Percentiles rank a stretch among this genome's conserved stretches.
Evolutionary conservation across 805 yeast genomes (phyloP).

Genomic region (Pichia heedii): DNA sequence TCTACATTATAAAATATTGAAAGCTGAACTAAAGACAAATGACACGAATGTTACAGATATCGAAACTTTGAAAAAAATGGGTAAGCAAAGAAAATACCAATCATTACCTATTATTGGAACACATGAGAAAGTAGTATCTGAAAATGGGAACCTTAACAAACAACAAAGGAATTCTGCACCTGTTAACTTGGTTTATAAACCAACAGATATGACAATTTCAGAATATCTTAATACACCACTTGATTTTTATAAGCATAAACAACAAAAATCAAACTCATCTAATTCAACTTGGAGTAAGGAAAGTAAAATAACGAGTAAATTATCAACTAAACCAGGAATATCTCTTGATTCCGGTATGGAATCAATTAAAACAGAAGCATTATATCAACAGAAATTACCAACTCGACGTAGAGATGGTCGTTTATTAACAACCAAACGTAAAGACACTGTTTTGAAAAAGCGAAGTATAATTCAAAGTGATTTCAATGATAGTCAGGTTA

Average conservation of each 20-base stretch:
- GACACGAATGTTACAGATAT: not conserved
- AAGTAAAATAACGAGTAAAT: not conserved
- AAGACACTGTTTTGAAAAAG: conserved; percentile 2
- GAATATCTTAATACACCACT: conserved; percentile 12
- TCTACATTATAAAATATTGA: conserved; percentile 8
- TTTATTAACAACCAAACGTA: conserved; percentile 4
- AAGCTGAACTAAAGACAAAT: conserved; percentile 3
- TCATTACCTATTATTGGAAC: conserved; percentile 7
- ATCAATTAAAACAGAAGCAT: conserved; percentile 6
- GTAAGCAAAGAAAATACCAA: conserved; percentile 3
- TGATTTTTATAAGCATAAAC: conserved; percentile 9
- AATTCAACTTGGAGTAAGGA: not conserved
- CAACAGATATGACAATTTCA: conserved; percentile 8
- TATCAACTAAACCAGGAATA: not conserved
- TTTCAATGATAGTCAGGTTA: not conserved
- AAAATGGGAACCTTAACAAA: not conserved
- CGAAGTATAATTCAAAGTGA: not conserved
- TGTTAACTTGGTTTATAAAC: conserved; percentile 6
- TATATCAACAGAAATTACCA: not conserved
- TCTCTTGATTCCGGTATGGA: conserved; percentile 3
- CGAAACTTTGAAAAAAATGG: not conserved
- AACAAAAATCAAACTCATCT: not conserved
- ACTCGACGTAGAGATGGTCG: not conserved
- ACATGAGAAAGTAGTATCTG: not conserved
- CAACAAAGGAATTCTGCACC: conserved; percentile 10